Base-by-base conservation (phyloP, 768 basidiomycete genomes). In the Pisolithus marmoratus region DNA sequence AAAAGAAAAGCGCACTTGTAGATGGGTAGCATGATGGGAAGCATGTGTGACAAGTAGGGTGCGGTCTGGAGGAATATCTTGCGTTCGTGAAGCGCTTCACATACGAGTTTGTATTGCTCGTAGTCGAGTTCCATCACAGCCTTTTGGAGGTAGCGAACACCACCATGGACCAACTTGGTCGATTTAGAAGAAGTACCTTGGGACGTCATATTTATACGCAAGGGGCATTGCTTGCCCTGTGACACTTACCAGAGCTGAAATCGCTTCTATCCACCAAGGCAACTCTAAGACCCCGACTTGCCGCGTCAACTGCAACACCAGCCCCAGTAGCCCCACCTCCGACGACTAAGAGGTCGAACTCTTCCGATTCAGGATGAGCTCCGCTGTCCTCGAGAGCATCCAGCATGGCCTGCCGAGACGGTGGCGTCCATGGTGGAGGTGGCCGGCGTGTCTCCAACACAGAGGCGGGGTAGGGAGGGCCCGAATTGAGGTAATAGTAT, bases 91-190 rank as follows among this genome's bases (percentile, higher is more conserved):
- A 98, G 77, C 14, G 95, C 94, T 66, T 97, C 95, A n/a, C 77
- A 78, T 26, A 99, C 95, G 52, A 99, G 87, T 66, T 96, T 96
- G 75, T 85, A 94, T 65, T 94, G 92, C 63, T 93, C 93, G 61
- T 95, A 96, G 65, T 98, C 95, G 55, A 96, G 81, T 61, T 95
- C 94, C 61, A 94, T 81, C 34, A 97, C 80, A 3, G 95, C 95
- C 65, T 98, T 99, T 63, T 99, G 95, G 11, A 99, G 81, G 69
- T 99, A 99, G 1, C 95, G 83, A 2, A 98, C 95, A 37, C 95
- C 95, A 15, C 95, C 95, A 70, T 99, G 96, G 1, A 99, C 95
- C 48, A 99, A 85, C 67, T 99, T 98, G 1, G 96, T 98, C 8
- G 92, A 94, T 65, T 98, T 98, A 6, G 92, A 95, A 0, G 92